Evolutionary conservation across 805 yeast genomes (phyloP), one percentile per base, ranked within the genome.

Genomic region (Cyberlindnera saturnus): DNA sequence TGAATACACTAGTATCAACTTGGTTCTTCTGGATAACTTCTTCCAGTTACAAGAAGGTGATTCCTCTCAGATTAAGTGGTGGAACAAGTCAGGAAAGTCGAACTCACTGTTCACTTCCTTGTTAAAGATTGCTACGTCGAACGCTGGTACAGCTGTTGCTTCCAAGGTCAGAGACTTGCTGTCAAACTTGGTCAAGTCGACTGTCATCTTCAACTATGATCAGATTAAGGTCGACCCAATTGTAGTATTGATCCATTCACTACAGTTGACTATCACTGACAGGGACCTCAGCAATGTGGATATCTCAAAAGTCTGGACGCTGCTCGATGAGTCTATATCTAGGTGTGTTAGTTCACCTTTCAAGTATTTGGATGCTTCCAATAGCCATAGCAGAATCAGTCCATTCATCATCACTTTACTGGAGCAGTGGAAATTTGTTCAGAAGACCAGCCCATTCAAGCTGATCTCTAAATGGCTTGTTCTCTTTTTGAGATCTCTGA

Each of bases 271-370:
- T 4, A 20, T 5, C 6, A 14, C 20, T 4, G 43, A 38, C 9
- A 29, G 35, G 4, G 49, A 42, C 6, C 39, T 35, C 5, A 43
- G 45, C 3, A 46, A 47, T 59, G 26, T 55, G 52, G 44, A 40
- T 13, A n/a, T 45, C 14, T 28, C 39, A 1, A 64, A 66, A 32
- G 56, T 88, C 3, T 82, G 87, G 82, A 66, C 65, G 10, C 60
- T 87, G 28, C 49, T 91, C 6, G 96, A 91, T 57, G 93, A 90
- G 59, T 67, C 87, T 0, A 71, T 88, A 28, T 70, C 87, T 1
- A 73, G 96, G 48, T 72, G 82, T 47, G 73, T 82, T 32, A 73
- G 77, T 48, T 64, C 88, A 0, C 97, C 98, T 0, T 93, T 84
- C 64, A 88, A 86, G 57, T 91, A 89, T 53, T 73, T 87, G 41